A percentile compares a stretch with the other conserved stretches of the same genome.
These are phyloP conservation scores for Macrolepiota dolichaula DNA, from an alignment of 768 basidiomycete genomes.

Conservation along the genomic window DNA sequence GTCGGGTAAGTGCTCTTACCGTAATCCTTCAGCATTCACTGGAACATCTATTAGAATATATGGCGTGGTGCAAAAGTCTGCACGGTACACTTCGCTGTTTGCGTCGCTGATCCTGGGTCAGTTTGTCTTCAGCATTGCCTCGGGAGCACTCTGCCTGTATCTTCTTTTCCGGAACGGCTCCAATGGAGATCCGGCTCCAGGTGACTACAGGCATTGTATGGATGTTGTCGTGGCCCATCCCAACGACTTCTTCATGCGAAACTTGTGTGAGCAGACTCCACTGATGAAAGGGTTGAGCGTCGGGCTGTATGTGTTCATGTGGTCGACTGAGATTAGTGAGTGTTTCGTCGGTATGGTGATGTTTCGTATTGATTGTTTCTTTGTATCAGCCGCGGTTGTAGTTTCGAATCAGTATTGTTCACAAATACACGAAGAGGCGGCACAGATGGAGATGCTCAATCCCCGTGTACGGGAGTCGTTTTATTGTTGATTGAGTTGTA, in stretches of 20 bases:
- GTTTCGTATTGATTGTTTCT: not conserved
- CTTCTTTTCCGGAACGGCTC: conserved; percentile 20
- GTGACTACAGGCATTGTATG: conserved; percentile 2
- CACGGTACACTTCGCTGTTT: conserved; percentile 14
- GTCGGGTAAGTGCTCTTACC: too few relatives aligned
- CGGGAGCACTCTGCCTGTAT: conserved; percentile 25
- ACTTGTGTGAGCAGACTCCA: conserved; percentile 4
- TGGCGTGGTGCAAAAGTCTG: conserved; percentile 12
- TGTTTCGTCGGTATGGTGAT: conserved; percentile 1
- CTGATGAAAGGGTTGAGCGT: conserved; percentile 3
- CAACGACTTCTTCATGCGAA: not conserved
- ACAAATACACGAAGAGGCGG: conserved; percentile 4
- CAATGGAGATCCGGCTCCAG: not conserved
- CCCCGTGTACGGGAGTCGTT: conserved; percentile 1
- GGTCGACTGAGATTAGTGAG: conserved; percentile 4
- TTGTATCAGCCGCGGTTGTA: not conserved
- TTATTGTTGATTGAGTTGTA: not conserved
- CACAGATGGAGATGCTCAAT: conserved; percentile 2
- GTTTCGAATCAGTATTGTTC: conserved; percentile 2
- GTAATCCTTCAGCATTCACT: too few relatives aligned
- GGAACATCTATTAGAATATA: conserved; percentile 14
- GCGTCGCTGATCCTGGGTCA: conserved; percentile 23
- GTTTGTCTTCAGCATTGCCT: conserved; percentile 23
- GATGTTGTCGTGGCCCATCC: conserved; percentile 2
- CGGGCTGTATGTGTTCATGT: conserved; percentile 5